Evolutionary conservation across 2,329 filamentous ascomycete genomes (phyloP), one percentile per base, ranked within the genome.

Genomic region (Simplicillium aogashimaense): DNA sequence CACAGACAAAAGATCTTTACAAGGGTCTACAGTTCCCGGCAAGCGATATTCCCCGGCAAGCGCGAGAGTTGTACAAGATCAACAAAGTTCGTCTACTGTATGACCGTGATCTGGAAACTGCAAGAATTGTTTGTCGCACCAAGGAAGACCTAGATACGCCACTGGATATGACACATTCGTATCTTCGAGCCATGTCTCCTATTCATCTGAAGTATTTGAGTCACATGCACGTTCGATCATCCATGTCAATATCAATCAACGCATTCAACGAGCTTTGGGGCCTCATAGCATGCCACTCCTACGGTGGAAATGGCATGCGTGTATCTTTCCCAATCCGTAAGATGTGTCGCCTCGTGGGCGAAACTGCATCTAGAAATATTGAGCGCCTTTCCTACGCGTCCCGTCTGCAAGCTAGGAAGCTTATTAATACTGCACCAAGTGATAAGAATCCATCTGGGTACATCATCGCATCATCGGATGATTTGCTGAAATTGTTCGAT

Each of bases 231-330:
- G 87, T 94, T 1, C 78, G 87, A n/a, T 86, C 86, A 0, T 94
- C 86, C 47, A 95, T 95, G 87, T 94, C 87, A 1, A 88, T 95
- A 45, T 94, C 87, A 1, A 85, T 95, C 53, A 92, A 87, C 47
- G 85, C 85, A 0, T 92, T 94, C 50, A 72, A 76, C 49, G 83
- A 94, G 50, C 64, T 95, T 0, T 95, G 88, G 89, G 89, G 88
- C 0, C 64, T 95, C 20, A 87, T 95, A 32, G 80, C 86, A 2
- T 94, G 87, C 45, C 88, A 95, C 54, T 77, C 82, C 0, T 94
- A 94, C 50, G 87, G 84, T 0, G 43, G 59, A 2, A 74, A 72
- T 35, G 87, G 87, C 4, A 94, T 92, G 86, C 74, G 88, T n/a
- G 86, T 95, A 0, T 86, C 86, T 0, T 95, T 95, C 52, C 87